Evolutionary conservation across 495 filamentous ascomycete genomes (phyloP), one percentile per base, ranked within the genome.

Genomic region (Chaetomium tenue): DNA sequence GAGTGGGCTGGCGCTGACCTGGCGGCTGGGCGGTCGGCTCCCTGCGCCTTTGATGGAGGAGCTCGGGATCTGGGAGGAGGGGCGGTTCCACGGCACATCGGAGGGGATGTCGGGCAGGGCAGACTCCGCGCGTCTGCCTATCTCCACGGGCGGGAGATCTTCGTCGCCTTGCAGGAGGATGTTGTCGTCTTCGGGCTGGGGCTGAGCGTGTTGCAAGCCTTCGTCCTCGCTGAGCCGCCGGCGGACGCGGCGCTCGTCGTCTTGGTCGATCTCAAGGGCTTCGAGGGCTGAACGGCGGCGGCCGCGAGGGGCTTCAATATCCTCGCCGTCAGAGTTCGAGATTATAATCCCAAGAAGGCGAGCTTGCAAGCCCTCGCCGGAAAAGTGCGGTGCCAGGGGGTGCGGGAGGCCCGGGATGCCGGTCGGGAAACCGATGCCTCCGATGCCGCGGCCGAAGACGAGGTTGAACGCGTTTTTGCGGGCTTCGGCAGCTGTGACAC

Each of bases 381-480:
- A 72, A 57, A 78, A 82, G 8, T 69, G 58, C 12, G 60, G 48
- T 18, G 75, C 74, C 48, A 82, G 69, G 9, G 77, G 77, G 58
- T 76, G 70, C 11, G 65, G 18, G n/a, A 76, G 60, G 56, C 65
- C 67, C 11, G 72, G 68, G 23, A 67, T 39, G 42, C 70, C 67
- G 4, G 71, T 53, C 25, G 68, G 66, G 48, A 71, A 65, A 2
- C 77, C 78, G n/a, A 78, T 66, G 9, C 72, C 63, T 11, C 61
- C 72, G 33, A 83, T 60, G 20, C 82, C 82, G 39, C 72, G 66
- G 25, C 79, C 79, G 28, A 82, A 81, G 8, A 81, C 70, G 7
- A 82, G 60, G 37, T 72, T 68, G 68, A 75, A 79, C 5, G 77
- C 79, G 40, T 82, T 80, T 28, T 71, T 69, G 63, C 84, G 88